A percentile compares a stretch with the other conserved stretches of the same genome.
These are phyloP conservation scores for Polyporus tsugae DNA, from an alignment of 1,284 basidiomycete genomes.

Conservation along the genomic window DNA sequence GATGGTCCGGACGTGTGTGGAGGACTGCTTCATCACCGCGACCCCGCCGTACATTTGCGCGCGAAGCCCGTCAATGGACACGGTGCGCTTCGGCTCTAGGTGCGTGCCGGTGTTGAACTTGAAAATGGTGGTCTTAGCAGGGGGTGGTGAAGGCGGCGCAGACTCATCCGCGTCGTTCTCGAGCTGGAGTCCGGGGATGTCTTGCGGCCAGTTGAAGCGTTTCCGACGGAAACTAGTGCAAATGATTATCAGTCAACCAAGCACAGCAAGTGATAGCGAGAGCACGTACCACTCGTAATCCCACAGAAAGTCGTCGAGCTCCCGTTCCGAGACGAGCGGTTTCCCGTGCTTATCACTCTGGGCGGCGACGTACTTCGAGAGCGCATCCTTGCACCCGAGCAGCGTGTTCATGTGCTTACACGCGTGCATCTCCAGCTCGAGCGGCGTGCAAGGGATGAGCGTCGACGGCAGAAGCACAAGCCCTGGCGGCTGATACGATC, in stretches of 20 bases:
- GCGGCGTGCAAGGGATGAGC: constrained; percentile 63
- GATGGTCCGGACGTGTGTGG: constrained; percentile 60
- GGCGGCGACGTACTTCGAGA: constrained; percentile 57
- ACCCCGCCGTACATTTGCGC: constrained; percentile 24
- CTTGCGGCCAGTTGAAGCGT: constrained; percentile 55
- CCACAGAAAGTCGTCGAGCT: constrained; percentile 65
- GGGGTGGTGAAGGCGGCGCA: constrained; percentile 2
- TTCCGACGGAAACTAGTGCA: constrained; percentile 61
- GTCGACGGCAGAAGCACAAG: constrained; percentile 57
- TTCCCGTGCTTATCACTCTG: constrained; percentile 51
- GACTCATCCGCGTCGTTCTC: constrained; percentile 26
- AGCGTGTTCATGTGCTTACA: constrained; percentile 71
- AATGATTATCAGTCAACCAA: neutral
- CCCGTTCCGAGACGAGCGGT: constrained; percentile 48
- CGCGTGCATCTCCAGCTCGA: constrained; percentile 74
- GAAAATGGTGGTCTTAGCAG: constrained; percentile 24
- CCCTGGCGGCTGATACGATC: constrained; percentile 43
- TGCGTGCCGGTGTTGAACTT: constrained; percentile 20
- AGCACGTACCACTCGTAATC: constrained; percentile 70
- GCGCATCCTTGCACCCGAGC: constrained; percentile 64
- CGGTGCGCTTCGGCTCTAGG: constrained; percentile 5
- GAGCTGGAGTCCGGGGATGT: constrained; percentile 35
- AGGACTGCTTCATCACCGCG: constrained; percentile 16
- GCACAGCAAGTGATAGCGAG: neutral
- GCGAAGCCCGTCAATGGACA: constrained; percentile 1